phyloP scores from a whole-genome alignment of 148 eudicot species.

The Drosera capensis region DNA sequence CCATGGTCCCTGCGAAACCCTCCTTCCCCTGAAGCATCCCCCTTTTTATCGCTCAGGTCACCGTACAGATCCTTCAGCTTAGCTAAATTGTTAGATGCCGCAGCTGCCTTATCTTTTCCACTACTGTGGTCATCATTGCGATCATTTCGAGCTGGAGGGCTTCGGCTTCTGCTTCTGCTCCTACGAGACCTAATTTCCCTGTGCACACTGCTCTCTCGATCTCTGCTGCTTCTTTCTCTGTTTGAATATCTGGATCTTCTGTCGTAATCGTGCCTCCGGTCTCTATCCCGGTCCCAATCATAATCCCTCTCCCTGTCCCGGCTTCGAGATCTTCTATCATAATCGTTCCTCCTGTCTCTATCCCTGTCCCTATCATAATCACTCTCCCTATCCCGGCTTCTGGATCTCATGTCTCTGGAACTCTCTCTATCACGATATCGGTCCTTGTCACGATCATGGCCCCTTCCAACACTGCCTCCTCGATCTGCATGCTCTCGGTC shows the following conservation, averaged over 20 bases:
- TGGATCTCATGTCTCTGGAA: slow-evolving; percentile 12
- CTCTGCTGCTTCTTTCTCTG: slow-evolving; percentile 51
- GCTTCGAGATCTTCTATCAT: neutral
- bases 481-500: slow-evolving; percentile 46
- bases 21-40: slow-evolving; percentile 21
- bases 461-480: slow-evolving; percentile 16
- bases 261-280: slow-evolving; percentile 48
- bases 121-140: slow-evolving; percentile 20
- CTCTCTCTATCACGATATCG: slow-evolving; percentile 22
- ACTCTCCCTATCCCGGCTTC: slow-evolving; percentile 20
- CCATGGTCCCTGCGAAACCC: slow-evolving; percentile 33
- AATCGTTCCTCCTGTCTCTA: slow-evolving; percentile 6
- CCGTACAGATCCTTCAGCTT: slow-evolving; percentile 86
- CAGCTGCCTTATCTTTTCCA: slow-evolving; percentile 31
- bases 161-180: slow-evolving; percentile 51
- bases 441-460: slow-evolving; percentile 13
- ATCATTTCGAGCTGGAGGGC: slow-evolving; percentile 26
- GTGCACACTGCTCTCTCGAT: slow-evolving; percentile 29
- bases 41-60: slow-evolving; percentile 39
- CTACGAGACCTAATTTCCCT: slow-evolving; percentile 36
- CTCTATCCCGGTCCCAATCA: slow-evolving; percentile 21
- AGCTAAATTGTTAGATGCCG: slow-evolving; percentile 59
- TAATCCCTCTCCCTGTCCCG: slow-evolving; percentile 17
- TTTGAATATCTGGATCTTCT: slow-evolving; percentile 24
- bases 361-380: slow-evolving; percentile 16